Conservation (phyloP, 1,139 yeast genomes). For the Candida albicans region DNA sequence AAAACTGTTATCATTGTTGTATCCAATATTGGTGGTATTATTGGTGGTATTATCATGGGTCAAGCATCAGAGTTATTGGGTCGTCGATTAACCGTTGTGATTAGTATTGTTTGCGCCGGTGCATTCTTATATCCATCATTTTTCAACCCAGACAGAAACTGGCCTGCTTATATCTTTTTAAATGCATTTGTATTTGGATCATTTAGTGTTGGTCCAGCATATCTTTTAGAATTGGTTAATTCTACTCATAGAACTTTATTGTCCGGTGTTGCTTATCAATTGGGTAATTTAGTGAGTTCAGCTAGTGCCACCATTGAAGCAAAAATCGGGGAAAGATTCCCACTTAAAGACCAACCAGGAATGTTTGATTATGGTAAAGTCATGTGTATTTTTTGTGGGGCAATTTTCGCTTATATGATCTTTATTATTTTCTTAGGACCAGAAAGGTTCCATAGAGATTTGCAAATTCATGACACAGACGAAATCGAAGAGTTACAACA, state of each 20-base stretch:
- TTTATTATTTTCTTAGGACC: conserved; percentile 33
- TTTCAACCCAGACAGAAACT: conserved; percentile 27
- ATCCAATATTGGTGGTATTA: conserved; percentile 50
- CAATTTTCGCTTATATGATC: conserved; percentile 33
- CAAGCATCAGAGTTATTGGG: conserved; percentile 47
- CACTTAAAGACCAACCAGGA: conserved; percentile 18
- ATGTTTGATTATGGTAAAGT: conserved; percentile 37
- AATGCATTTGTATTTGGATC: conserved; percentile 36
- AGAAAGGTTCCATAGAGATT: conserved; percentile 25
- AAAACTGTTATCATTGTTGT: conserved; percentile 48
- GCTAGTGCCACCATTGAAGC: conserved; percentile 42
- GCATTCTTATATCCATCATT: conserved; percentile 38
- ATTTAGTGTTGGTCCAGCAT: conserved; percentile 41
- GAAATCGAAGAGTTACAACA: not conserved
- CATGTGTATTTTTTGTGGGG: conserved; percentile 41
- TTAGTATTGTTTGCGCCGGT: conserved; percentile 30
- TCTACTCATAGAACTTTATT: conserved; percentile 37
- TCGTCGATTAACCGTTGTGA: conserved; percentile 43
- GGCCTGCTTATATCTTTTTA: conserved; percentile 29
- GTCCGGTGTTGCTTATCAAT: conserved; percentile 40
- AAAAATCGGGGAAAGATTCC: conserved; percentile 31
- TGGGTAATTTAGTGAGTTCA: conserved; percentile 39
- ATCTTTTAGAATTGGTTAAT: conserved; percentile 37
- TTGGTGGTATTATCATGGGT: conserved; percentile 51
- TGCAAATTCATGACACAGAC: conserved; percentile 4